Base-by-base conservation (phyloP, 1,139 yeast species). In the Kluyveromyces marxianus region DNA sequence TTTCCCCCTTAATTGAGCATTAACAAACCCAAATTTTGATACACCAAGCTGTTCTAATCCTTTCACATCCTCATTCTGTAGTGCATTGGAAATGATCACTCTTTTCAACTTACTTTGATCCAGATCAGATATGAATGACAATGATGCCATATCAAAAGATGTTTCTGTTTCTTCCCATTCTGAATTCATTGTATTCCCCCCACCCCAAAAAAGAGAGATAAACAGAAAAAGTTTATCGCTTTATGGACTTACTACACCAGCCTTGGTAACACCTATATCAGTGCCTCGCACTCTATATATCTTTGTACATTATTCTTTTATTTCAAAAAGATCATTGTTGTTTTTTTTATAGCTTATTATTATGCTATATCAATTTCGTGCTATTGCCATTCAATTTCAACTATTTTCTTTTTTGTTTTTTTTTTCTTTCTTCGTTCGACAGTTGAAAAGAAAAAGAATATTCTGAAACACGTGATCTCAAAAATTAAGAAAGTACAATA, bases 1-100 rank as follows among this genome's bases (percentile, higher is more conserved):
- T 21, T 48, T 45, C 21, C 46, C 44, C 41, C 65, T 49, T 25
- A 53, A 33, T 3, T 41, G 21, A 31, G 51, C 47, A 6, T 48
- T 49, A 3, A 57, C 57, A 50, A 59, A 59, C 6, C 66, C 66
- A 45, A 46, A 51, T 33, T 50, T 50, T 7, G 54, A 50, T 14
- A 37, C 44, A 3, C 65, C 65, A 26, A 59, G 49, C 8, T 34
- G 38, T 27, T 40, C 33, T 8, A 40, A 33, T 25, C 37, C 14
- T 26, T 10, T 5, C 10, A 40, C 4, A 33, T 40, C 43, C 7
- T 21, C 14, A 21, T 35, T n/a, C 26, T 40, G 38, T 28, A 40
- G 7, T 4, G 43, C 43, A 34, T 40, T 40, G 25, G 38, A 10
- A 3, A 40, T 33, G 26, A 40, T 34, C n/a, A 34, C 43, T 24